A percentile compares a stretch with the other conserved stretches of the same genome.
Evolutionary conservation across 768 basidiomycete genomes (phyloP).

Genomic region (Suillus subalutaceus): DNA sequence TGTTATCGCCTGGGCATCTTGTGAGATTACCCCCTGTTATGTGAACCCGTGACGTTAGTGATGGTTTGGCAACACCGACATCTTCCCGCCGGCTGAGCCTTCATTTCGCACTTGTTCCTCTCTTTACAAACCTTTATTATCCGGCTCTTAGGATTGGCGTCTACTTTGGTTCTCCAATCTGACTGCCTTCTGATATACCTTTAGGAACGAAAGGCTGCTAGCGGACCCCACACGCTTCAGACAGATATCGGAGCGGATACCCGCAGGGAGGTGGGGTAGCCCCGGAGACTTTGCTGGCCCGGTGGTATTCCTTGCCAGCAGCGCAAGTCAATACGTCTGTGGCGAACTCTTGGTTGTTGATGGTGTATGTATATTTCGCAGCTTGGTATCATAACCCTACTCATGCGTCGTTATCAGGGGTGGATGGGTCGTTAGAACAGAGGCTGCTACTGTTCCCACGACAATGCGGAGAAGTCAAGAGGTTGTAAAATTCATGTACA

Average conservation of each 20-base stretch:
- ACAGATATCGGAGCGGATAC: constrained; percentile 75
- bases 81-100: neutral
- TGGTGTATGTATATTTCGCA: constrained; percentile 50
- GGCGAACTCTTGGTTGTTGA: constrained; percentile 71
- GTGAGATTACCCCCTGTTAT: constrained; percentile 7
- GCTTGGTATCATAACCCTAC: constrained; percentile 4
- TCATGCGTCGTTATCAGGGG: constrained; percentile 41
- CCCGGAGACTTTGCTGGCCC: constrained; percentile 71
- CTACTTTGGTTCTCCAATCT: constrained; percentile 17
- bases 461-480: neutral
- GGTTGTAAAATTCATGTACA: neutral
- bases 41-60: constrained; percentile 12
- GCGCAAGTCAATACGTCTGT: constrained; percentile 67
- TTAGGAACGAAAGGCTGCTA: constrained; percentile 67
- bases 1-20: constrained; percentile 13
- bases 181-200: constrained; percentile 13
- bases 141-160: constrained; percentile 4
- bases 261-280: constrained; percentile 67
- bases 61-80: neutral
- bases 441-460: constrained; percentile 5
- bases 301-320: constrained; percentile 64
- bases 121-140: constrained; percentile 13
- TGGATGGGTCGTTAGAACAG: constrained; percentile 58
- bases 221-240: constrained; percentile 59
- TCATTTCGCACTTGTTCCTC: constrained; percentile 7